Conservation (phyloP, 2,329 filamentous ascomycete genomes). For the Fusarium acutatum region DNA sequence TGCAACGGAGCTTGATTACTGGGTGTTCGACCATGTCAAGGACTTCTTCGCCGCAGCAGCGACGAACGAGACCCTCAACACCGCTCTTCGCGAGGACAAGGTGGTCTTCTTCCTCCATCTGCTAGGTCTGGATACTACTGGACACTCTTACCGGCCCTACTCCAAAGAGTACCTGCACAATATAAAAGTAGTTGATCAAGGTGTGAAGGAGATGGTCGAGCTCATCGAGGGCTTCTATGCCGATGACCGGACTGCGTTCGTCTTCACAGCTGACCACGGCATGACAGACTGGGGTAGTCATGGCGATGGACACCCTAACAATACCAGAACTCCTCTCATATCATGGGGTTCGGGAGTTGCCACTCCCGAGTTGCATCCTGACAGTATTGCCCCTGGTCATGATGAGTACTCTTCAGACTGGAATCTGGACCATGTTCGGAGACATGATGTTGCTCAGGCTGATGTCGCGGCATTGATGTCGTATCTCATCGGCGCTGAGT, state of each 20-base stretch:
- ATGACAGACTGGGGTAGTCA: constrained; percentile 99
- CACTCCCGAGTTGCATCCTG: constrained; percentile 68
- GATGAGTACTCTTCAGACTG: constrained; percentile 93
- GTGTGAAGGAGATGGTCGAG: constrained; percentile 83
- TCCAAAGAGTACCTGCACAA: constrained; percentile 96
- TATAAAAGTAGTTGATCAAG: constrained; percentile 91
- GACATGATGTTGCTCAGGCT: constrained; percentile 92
- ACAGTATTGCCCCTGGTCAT: constrained; percentile 76
- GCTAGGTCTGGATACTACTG: constrained; percentile 89
- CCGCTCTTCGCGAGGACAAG: constrained; percentile 80
- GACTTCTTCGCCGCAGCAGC: constrained; percentile 83
- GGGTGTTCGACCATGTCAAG: constrained; percentile 96
- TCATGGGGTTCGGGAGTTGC: constrained; percentile 94
- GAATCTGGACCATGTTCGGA: constrained; percentile 79
- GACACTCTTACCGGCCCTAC: constrained; percentile 87
- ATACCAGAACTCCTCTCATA: constrained; percentile 92
- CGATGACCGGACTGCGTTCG: constrained; percentile 86
- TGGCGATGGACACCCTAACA: constrained; percentile 96
- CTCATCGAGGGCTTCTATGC: constrained; percentile 87
- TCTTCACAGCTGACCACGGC: constrained; percentile 97
- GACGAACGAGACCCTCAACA: constrained; percentile 77
- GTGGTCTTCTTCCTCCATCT: constrained; percentile 95
- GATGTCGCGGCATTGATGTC: constrained; percentile 97
- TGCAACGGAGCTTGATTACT: constrained; percentile 82
- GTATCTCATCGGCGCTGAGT: constrained; percentile 86